Conservation (phyloP, 1,139 yeast species). For the Kodamaea sp. region DNA sequence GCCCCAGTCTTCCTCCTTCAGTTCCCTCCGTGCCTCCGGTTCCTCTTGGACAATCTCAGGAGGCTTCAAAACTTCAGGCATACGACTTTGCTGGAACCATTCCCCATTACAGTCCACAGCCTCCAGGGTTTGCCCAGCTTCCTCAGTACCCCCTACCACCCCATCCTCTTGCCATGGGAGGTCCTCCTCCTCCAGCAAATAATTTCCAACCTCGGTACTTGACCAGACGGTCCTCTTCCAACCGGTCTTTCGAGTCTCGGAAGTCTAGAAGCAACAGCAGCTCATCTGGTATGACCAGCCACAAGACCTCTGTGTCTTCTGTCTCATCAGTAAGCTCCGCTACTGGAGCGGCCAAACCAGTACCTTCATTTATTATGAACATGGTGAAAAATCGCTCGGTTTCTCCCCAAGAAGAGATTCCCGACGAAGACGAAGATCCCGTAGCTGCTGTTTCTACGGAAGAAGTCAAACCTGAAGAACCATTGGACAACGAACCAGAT, state of each 20-base stretch:
- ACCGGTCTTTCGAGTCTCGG: slow-evolving; percentile 12
- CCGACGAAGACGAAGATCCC: background rate
- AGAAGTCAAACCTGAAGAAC: slow-evolving; percentile 1
- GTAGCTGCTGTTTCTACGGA: slow-evolving; percentile 2
- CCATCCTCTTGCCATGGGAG: slow-evolving; percentile 1
- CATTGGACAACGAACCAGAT: slow-evolving; percentile 1
- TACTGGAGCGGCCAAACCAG: slow-evolving; percentile 8
- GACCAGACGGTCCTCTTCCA: slow-evolving; percentile 12
- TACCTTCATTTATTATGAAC: slow-evolving; percentile 35
- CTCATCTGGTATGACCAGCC: slow-evolving; percentile 6
- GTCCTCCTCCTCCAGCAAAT: background rate
- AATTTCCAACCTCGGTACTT: slow-evolving; percentile 5
- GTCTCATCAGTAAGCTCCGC: slow-evolving; percentile 4
- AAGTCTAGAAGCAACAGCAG: slow-evolving; percentile 15
- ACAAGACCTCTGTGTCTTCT: slow-evolving; percentile 13
- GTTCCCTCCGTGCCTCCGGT: background rate
- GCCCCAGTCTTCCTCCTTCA: background rate
- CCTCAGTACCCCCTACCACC: slow-evolving; percentile 2
- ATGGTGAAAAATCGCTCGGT: slow-evolving; percentile 18
- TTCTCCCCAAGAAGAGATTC: background rate
- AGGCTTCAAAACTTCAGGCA: too few relatives aligned
- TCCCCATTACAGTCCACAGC: background rate
- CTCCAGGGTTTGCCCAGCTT: too few relatives aligned
- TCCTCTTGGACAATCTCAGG: too few relatives aligned
- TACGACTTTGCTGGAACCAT: too few relatives aligned